Evolutionary conservation across 345 rosid genomes (phyloP).

Genomic region (Toxicodendron radicans): DNA sequence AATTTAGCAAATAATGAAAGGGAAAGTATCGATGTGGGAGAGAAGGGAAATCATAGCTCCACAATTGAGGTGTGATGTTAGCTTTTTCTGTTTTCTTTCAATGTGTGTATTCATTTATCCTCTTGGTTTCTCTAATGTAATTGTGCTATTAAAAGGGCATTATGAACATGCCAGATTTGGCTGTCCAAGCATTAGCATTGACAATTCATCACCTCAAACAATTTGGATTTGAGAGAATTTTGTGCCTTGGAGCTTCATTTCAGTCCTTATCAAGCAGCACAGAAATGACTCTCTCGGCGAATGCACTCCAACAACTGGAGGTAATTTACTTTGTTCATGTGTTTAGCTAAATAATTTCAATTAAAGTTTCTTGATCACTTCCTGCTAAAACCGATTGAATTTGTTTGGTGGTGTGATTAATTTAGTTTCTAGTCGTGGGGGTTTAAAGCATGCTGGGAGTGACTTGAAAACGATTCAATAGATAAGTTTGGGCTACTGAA

Average conservation of each 20-base stretch:
- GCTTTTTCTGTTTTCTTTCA: neutral
- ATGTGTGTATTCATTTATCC: constrained; percentile 2
- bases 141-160: constrained; percentile 49
- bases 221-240: constrained; percentile 86
- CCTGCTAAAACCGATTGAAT: neutral
- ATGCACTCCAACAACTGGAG: constrained; percentile 92
- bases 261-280: constrained; percentile 63
- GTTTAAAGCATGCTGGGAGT: no score
- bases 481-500: neutral
- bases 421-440: neutral
- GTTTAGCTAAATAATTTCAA: neutral
- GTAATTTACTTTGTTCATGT: constrained; percentile 31
- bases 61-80: constrained; percentile 48
- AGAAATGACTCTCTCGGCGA: constrained; percentile 87
- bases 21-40: constrained; percentile 25
- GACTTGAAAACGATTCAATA: neutral
- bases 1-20: constrained; percentile 31
- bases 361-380: neutral
- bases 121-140: constrained; percentile 3
- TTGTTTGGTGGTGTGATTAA: neutral
- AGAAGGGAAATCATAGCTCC: constrained; percentile 24
- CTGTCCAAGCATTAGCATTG: constrained; percentile 81
- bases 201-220: constrained; percentile 69
- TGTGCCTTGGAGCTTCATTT: constrained; percentile 69
- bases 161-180: constrained; percentile 81